Conservation (phyloP, 2,329 filamentous ascomycete species). For the Colletotrichum godetiae region DNA sequence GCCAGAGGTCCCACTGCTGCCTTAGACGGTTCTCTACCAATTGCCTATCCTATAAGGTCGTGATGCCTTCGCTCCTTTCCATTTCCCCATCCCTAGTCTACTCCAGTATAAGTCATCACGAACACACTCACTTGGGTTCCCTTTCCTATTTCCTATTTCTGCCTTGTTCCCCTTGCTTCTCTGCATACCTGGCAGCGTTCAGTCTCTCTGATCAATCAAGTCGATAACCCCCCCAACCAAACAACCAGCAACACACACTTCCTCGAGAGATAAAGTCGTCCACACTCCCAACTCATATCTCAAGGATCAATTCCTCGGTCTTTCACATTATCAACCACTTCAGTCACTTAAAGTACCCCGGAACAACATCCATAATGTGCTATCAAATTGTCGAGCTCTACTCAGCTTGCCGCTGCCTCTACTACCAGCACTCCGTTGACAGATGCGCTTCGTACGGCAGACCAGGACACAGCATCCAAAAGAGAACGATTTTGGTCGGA, state of each 20-base stretch:
- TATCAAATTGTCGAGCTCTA: constrained; percentile 89
- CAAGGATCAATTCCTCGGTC: background rate
- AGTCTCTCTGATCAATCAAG: constrained; percentile 12
- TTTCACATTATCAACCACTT: background rate
- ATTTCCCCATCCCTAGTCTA: constrained; percentile 35
- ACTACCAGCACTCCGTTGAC: constrained; percentile 89
- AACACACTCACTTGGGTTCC: constrained; percentile 38
- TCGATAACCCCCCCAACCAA: constrained; percentile 26
- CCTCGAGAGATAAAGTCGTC: constrained; percentile 31
- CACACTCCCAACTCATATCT: constrained; percentile 3
- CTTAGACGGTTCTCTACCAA: constrained; percentile 34
- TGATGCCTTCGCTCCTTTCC: constrained; percentile 56
- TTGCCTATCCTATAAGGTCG: constrained; percentile 63
- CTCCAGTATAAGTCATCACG: constrained; percentile 35
- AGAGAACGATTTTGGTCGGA: constrained; percentile 83
- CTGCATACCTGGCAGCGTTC: constrained; percentile 27
- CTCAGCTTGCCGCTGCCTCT: constrained; percentile 87
- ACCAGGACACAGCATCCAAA: constrained; percentile 76
- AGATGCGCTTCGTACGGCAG: constrained; percentile 82
- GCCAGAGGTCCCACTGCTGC: constrained; percentile 33
- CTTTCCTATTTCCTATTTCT: constrained; percentile 40
- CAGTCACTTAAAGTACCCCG: background rate
- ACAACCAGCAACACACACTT: constrained; percentile 20
- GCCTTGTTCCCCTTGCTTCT: constrained; percentile 37
- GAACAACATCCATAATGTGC: constrained; percentile 71